phyloP scores from a whole-genome alignment of 305 asterid genomes.

The Fraxinus dipetala region DNA sequence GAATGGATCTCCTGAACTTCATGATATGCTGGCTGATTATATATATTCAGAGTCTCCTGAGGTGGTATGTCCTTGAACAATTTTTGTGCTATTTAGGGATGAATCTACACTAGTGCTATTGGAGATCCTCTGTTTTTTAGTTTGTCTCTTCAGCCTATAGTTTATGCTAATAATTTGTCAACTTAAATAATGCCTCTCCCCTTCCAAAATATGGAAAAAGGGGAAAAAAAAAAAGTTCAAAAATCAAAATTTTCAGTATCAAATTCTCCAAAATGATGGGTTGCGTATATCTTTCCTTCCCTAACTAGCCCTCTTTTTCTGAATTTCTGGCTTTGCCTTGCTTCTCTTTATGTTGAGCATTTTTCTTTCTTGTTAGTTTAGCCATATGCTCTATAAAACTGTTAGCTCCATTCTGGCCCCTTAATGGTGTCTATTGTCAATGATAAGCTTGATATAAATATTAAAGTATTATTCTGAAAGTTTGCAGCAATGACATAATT shows the following conservation, averaged over 20 bases:
- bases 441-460: neutral
- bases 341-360: neutral
- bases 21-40: conserved; percentile 92
- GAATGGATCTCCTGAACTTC: conserved; percentile 85
- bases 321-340: neutral
- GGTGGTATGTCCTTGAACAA: conserved; percentile 46
- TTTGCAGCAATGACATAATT: neutral
- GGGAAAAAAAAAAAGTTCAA: neutral
- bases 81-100: conserved; percentile 18
- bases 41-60: conserved; percentile 85
- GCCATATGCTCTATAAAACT: neutral
- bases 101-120: neutral
- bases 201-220: neutral
- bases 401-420: neutral
- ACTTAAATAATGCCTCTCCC: neutral
- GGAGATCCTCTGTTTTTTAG: neutral
- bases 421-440: neutral
- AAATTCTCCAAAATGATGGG: neutral
- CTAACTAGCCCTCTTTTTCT: neutral
- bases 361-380: neutral
- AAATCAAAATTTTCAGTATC: neutral
- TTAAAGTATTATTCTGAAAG: neutral
- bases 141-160: neutral
- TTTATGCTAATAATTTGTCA: conserved; percentile 4
- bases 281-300: neutral